phyloP scores from a whole-genome alignment of 495 filamentous ascomycete genomes.

The Thermothielavioides terrestris region DNA sequence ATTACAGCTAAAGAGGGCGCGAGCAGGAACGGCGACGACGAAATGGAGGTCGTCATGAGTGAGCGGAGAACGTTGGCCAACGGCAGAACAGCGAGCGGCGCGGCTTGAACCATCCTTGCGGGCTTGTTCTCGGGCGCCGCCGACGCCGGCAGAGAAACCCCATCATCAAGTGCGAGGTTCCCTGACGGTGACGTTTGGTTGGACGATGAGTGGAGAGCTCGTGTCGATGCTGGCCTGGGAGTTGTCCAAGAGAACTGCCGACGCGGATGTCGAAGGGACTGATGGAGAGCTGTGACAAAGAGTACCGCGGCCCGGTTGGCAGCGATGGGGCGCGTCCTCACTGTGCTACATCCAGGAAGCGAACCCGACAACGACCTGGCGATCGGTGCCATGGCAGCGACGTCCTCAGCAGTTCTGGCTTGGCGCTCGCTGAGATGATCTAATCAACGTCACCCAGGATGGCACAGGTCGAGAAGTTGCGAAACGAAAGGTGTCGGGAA shows the following conservation, averaged over 20 bases:
- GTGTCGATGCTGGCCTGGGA: constrained; percentile 8
- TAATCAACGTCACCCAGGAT: background rate
- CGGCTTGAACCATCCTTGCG: constrained; percentile 21
- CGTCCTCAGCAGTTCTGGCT: background rate
- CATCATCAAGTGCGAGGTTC: constrained; percentile 19
- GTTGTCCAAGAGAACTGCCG: background rate
- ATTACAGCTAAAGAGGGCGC: constrained; percentile 61
- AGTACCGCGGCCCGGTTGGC: background rate
- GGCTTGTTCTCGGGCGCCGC: constrained; percentile 10
- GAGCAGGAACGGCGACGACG: constrained; percentile 65
- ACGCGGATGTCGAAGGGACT: background rate
- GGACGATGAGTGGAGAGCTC: constrained; percentile 34
- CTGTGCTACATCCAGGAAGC: background rate
- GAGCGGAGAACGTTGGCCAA: constrained; percentile 67
- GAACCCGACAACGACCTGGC: constrained; percentile 4
- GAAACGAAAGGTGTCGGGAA: background rate
- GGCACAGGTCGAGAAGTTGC: background rate
- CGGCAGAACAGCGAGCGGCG: constrained; percentile 65
- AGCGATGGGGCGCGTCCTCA: background rate
- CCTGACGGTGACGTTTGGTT: constrained; percentile 29
- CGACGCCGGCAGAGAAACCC: constrained; percentile 10
- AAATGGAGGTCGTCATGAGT: constrained; percentile 67
- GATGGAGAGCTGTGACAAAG: background rate
- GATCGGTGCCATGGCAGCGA: constrained; percentile 4
- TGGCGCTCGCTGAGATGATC: background rate